Percentiles rank a stretch among this genome's conserved stretches.
These are phyloP conservation scores for Penicillium parvum DNA, from an alignment of 495 filamentous ascomycete genomes.

Conservation along the genomic window DNA sequence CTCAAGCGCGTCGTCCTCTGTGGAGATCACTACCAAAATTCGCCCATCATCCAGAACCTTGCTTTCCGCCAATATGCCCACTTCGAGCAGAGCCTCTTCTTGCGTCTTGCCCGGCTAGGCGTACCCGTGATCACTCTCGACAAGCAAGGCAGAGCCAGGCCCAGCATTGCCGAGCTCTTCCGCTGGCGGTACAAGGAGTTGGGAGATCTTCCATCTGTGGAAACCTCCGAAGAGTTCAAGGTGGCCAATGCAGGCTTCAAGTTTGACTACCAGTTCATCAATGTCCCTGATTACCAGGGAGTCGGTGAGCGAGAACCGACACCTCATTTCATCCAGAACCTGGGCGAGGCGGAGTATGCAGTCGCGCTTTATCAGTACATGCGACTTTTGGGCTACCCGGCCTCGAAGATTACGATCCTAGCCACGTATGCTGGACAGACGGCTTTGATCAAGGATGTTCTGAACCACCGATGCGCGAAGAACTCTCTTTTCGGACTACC, in stretches of 20 bases:
- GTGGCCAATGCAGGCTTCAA: slow-evolving; percentile 86
- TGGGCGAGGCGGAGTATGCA: slow-evolving; percentile 95
- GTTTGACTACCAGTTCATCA: slow-evolving; percentile 95
- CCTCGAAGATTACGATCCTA: slow-evolving; percentile 81
- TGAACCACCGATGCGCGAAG: slow-evolving; percentile 77
- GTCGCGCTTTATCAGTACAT: slow-evolving; percentile 97
- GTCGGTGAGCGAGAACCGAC: slow-evolving; percentile 82
- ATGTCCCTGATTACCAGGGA: slow-evolving; percentile 92
- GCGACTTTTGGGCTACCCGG: slow-evolving; percentile 95
- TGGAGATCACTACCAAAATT: slow-evolving; percentile 96
- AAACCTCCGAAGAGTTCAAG: slow-evolving; percentile 64
- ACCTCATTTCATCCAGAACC: slow-evolving; percentile 96
- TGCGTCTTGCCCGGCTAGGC: slow-evolving; percentile 81
- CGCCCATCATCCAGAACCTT: slow-evolving; percentile 89
- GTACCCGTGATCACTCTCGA: slow-evolving; percentile 88
- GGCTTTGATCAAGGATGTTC: slow-evolving; percentile 83
- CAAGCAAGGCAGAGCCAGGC: slow-evolving; percentile 83
- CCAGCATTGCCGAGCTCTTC: slow-evolving; percentile 85
- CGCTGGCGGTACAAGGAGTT: slow-evolving; percentile 87
- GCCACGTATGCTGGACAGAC: slow-evolving; percentile 94
- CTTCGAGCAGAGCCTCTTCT: slow-evolving; percentile 91
- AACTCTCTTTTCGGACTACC: slow-evolving; percentile 87
- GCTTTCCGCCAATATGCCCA: slow-evolving; percentile 97
- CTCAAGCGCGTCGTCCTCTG: slow-evolving; percentile 88
- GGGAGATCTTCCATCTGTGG: slow-evolving; percentile 71